These are phyloP conservation scores for Ganoderma resinaceum DNA, from an alignment of 1,284 basidiomycete genomes.

Conservation along the genomic window DNA sequence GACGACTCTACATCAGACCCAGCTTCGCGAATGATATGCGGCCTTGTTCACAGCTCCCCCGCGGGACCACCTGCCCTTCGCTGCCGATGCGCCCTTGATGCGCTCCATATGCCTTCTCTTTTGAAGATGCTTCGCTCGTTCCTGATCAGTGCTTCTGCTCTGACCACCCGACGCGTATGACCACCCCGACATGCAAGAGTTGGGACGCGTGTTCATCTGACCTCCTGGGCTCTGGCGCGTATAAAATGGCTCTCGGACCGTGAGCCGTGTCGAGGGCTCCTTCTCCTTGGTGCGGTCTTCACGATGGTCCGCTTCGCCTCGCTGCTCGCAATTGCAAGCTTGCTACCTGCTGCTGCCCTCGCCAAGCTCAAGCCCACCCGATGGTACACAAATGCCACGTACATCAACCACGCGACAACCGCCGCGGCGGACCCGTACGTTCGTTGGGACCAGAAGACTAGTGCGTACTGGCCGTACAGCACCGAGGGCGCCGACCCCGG, in stretches of 20 bases:
- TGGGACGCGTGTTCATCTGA: neutral
- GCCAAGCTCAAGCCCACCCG: neutral
- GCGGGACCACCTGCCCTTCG: neutral
- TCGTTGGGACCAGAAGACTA: conserved; percentile 11
- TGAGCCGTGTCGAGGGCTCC: neutral
- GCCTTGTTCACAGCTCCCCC: neutral
- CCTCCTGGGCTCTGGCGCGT: neutral
- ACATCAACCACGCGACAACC: conserved; percentile 17
- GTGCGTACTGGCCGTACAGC: conserved; percentile 21
- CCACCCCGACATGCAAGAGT: neutral
- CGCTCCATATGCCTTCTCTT: neutral
- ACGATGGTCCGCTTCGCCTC: conserved; percentile 9
- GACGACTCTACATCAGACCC: neutral
- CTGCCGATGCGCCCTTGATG: neutral
- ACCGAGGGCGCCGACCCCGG: conserved; percentile 17
- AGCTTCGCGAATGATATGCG: neutral
- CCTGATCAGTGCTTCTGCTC: neutral
- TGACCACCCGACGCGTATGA: neutral
- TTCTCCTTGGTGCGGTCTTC: conserved; percentile 4
- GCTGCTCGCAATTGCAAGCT: conserved; percentile 4
- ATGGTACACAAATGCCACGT: conserved; percentile 16
- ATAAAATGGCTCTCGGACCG: neutral
- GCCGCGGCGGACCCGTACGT: conserved; percentile 19
- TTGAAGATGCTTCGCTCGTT: neutral
- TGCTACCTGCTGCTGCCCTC: neutral